Evolutionary conservation across 352 stramenopile genomes (phyloP).

Genomic region (Phytophthora pini): DNA sequence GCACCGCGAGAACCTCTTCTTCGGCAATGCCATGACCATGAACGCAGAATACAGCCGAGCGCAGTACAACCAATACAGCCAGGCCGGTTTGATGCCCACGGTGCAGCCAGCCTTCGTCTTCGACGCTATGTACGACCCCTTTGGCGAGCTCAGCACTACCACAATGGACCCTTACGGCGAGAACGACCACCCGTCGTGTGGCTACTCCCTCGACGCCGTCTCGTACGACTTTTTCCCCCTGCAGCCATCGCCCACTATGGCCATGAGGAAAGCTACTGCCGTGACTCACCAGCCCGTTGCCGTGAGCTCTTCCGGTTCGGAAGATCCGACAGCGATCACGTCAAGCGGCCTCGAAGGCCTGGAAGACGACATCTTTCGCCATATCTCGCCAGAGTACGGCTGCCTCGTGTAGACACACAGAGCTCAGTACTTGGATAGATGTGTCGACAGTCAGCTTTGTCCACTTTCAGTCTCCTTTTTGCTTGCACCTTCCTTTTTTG

Average conservation of each 20-base stretch:
- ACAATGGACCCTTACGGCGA: slow-evolving; percentile 57
- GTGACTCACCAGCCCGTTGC: slow-evolving; percentile 13
- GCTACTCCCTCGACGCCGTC: slow-evolving; percentile 56
- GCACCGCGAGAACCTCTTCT: slow-evolving; percentile 44
- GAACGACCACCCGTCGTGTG: slow-evolving; percentile 54
- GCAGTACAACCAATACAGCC: slow-evolving; percentile 34
- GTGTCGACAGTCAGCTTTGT: slow-evolving; percentile 26
- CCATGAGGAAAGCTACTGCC: slow-evolving; percentile 35
- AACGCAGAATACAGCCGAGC: slow-evolving; percentile 32
- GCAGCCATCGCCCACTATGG: slow-evolving; percentile 56
- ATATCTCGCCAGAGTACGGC: slow-evolving; percentile 86
- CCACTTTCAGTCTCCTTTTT: slow-evolving; percentile 18
- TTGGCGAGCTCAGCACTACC: slow-evolving; percentile 44
- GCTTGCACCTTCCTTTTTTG: slow-evolving; percentile 27
- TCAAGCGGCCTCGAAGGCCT: slow-evolving; percentile 35
- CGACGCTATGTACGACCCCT: slow-evolving; percentile 52
- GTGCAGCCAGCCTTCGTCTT: slow-evolving; percentile 39
- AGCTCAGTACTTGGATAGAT: slow-evolving; percentile 25
- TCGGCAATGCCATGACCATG: slow-evolving; percentile 37
- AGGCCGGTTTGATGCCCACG: slow-evolving; percentile 21
- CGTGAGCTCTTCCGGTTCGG: slow-evolving; percentile 6
- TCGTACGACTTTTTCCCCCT: slow-evolving; percentile 63
- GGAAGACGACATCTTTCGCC: slow-evolving; percentile 84
- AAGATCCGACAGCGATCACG: slow-evolving; percentile 13
- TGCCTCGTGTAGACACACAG: slow-evolving; percentile 65